Conservation (phyloP, 495 filamentous ascomycete species). For the Annulohypoxylon nitens region DNA sequence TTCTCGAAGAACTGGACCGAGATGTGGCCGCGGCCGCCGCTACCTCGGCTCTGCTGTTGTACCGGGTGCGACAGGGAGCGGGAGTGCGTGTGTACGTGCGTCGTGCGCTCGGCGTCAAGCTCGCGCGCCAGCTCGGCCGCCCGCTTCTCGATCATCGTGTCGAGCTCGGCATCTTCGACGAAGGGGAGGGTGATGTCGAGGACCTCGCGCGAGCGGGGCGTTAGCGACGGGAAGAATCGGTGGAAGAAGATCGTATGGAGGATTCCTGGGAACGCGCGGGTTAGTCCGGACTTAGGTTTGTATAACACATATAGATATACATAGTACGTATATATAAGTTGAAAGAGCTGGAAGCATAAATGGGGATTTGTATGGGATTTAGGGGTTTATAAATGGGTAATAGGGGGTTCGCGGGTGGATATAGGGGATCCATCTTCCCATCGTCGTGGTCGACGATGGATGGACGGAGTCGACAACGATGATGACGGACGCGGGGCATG, state of each 20-base stretch:
- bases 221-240: conserved; percentile 90
- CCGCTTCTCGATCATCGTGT: conserved; percentile 91
- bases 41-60: conserved; percentile 24
- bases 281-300: conserved; percentile 19
- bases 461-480: conserved; percentile 29
- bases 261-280: conserved; percentile 69
- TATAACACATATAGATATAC: not conserved
- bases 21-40: conserved; percentile 78
- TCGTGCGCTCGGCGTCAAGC: conserved; percentile 61
- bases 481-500: conserved; percentile 40
- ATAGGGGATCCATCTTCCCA: conserved; percentile 20
- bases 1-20: conserved; percentile 96
- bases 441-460: conserved; percentile 33
- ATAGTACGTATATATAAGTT: not conserved
- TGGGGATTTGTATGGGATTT: conserved; percentile 15
- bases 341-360: conserved; percentile 13
- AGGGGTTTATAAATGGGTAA: conserved; percentile 9
- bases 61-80: conserved; percentile 31
- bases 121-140: conserved; percentile 80
- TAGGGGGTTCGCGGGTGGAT: conserved; percentile 14
- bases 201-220: conserved; percentile 88
- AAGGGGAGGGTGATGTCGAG: conserved; percentile 91
- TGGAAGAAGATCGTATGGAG: conserved; percentile 99
- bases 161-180: conserved; percentile 89
- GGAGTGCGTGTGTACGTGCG: conserved; percentile 43